Percentiles rank a stretch among this genome's conserved stretches.
Conservation (phyloP, 441 rosid species). For the Pelargonium australe region DNA sequence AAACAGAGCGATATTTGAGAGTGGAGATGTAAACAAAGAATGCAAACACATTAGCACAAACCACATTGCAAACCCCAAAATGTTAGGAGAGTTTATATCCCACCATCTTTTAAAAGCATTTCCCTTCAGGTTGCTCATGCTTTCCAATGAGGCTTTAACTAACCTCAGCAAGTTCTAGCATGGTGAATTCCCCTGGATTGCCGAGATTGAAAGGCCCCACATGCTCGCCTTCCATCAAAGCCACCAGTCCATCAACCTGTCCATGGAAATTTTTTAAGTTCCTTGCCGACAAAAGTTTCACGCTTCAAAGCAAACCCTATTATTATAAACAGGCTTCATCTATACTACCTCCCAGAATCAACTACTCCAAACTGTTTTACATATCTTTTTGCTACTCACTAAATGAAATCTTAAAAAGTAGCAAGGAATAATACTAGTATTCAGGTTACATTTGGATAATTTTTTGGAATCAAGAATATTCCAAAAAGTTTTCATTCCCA, state of each 20-base stretch:
- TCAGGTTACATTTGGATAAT: too few relatives aligned
- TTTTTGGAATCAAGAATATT: background rate
- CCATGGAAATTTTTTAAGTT: background rate
- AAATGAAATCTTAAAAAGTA: background rate
- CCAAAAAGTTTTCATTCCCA: too few relatives aligned
- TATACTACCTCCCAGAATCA: background rate
- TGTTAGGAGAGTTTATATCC: background rate
- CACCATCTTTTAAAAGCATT: too few relatives aligned
- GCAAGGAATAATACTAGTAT: background rate
- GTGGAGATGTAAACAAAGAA: background rate
- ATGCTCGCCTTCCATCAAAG: slow-evolving; percentile 86
- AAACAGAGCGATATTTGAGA: background rate
- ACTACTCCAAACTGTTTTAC: background rate
- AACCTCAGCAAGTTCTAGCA: slow-evolving; percentile 98
- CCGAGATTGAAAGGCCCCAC: slow-evolving; percentile 94
- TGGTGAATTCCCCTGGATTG: slow-evolving; percentile 96
- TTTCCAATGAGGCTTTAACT: slow-evolving; percentile 11
- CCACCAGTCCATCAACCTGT: slow-evolving; percentile 88
- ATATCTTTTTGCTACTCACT: background rate
- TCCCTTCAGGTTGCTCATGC: too few relatives aligned
- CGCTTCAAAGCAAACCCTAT: background rate
- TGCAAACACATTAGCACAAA: background rate
- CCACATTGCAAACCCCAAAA: background rate
- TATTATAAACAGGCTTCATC: background rate
- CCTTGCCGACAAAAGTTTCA: background rate